A percentile compares a stretch with the other conserved stretches of the same genome.
Conservation (phyloP, 2,329 filamentous ascomycete species). For the Cladosporium sp. region DNA sequence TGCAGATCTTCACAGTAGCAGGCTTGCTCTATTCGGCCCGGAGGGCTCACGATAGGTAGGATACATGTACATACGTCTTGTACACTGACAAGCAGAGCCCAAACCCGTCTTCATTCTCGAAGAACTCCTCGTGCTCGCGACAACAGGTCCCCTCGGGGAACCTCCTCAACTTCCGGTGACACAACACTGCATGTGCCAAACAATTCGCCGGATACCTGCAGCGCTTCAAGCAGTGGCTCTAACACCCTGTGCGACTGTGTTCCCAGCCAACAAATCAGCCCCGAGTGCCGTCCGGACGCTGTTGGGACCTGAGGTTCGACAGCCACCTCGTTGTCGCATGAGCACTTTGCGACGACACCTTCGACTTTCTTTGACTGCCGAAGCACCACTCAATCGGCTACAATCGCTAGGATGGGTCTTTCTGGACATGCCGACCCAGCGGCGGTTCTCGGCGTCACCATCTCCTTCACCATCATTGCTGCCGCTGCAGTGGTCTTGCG, state of each 20-base stretch:
- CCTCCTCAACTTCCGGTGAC: not conserved
- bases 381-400: not conserved
- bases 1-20: not conserved
- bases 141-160: not conserved
- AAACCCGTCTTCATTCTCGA: not conserved
- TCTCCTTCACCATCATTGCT: constrained; percentile 26
- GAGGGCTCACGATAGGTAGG: not conserved
- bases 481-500: constrained; percentile 24
- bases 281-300: not conserved
- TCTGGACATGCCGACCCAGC: constrained; percentile 28
- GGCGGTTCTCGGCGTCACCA: constrained; percentile 25
- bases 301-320: constrained; percentile 5
- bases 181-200: constrained; percentile 10
- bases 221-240: not conserved
- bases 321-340: not conserved
- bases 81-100: not conserved
- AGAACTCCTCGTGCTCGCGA: not conserved
- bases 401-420: constrained; percentile 8
- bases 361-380: not conserved
- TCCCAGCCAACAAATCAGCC: constrained; percentile 1
- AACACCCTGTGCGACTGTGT: constrained; percentile 6
- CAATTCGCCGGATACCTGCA: constrained; percentile 7
- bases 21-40: not conserved
- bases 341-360: not conserved
- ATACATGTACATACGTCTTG: not conserved